A percentile compares a stretch with the other conserved stretches of the same genome.
phyloP scores from a whole-genome alignment of 2,329 filamentous ascomycete genomes.

The Stagonosporopsis tanaceti region DNA sequence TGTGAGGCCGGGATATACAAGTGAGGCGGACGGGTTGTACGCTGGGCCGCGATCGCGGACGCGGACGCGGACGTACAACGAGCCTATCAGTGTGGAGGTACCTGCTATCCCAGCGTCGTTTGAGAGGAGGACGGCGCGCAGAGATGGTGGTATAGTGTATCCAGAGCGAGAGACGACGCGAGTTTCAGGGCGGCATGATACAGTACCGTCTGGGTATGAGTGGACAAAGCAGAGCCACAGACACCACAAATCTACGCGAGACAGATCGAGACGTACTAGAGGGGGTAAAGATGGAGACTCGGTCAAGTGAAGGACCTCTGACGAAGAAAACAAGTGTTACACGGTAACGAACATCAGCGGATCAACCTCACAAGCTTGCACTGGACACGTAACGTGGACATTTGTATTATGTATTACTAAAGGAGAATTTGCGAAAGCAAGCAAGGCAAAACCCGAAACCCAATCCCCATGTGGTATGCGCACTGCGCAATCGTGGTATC shows the following conservation, averaged over 20 bases:
- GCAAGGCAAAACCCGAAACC: constrained; percentile 4
- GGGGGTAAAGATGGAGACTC: not conserved
- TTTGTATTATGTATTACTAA: constrained; percentile 35
- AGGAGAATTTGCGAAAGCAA: constrained; percentile 10
- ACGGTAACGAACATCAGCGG: too few species aligned
- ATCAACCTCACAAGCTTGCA: not conserved
- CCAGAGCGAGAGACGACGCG: not conserved
- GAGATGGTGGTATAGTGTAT: not conserved
- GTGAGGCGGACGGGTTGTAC: not conserved
- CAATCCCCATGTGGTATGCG: constrained; percentile 15
- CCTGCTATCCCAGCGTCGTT: not conserved
- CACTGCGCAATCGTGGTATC: constrained; percentile 43
- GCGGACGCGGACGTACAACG: not conserved
- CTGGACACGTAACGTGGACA: not conserved
- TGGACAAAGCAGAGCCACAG: constrained; percentile 13
- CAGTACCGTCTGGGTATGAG: not conserved
- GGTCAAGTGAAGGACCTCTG: not conserved
- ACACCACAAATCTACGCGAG: not conserved
- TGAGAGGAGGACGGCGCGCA: not conserved
- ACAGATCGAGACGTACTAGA: not conserved
- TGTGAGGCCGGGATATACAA: not conserved
- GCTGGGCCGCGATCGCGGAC: not conserved
- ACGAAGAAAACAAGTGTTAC: too few species aligned
- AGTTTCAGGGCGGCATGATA: not conserved
- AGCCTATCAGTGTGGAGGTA: not conserved